Base-by-base conservation (phyloP, 1,139 yeast species). In the Wickerhamomyces sp. region DNA sequence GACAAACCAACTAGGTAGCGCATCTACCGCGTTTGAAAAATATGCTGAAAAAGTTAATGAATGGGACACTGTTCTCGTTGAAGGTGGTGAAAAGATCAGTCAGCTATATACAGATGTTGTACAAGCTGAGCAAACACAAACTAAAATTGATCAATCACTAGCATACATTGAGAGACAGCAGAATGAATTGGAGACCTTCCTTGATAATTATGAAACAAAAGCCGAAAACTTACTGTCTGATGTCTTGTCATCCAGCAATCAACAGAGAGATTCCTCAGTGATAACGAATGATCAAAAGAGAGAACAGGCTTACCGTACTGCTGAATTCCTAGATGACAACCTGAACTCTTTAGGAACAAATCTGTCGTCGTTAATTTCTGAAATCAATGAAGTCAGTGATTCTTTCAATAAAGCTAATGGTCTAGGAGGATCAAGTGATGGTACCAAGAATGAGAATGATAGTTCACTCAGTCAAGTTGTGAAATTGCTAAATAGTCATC, bases 151-250 rank as follows among this genome's bases (percentile, higher is more conserved):
- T 57, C 97, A 90, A 63, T 84, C 90, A 43, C 70, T 94, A 45
- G 73, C 82, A 44, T 91, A 90, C 61, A 87, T 93, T 42, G 95
- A 87, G 60, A 81, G 85, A 56, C 99, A 94, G 62, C 99, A 94
- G 62, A 89, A 86, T 52, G 99, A 93, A 60, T 72, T 93, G 45
- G 98, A 91, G 52, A 73, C 78, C 29, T 74, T 93, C 55, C 76
- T 93, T 52, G 89, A 86, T 55, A 84, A 83, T 52, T 91, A 91
- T 60, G 99, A 93, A 64, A 78, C 75, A 50, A 96, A 89, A 63
- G 93, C 95, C 0, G 91, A 88, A 52, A 65, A 73, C 10, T 63
- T 80, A 45, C 67, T 80, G 48, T 51, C 68, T 3, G 69, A 65
- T 46, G 66, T 66, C n/a, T 49, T 66, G 8, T 57, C 68, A 3